These are phyloP conservation scores for Cryoendolithus antarcticus DNA, from an alignment of 2,329 filamentous ascomycete genomes.

Conservation along the genomic window DNA sequence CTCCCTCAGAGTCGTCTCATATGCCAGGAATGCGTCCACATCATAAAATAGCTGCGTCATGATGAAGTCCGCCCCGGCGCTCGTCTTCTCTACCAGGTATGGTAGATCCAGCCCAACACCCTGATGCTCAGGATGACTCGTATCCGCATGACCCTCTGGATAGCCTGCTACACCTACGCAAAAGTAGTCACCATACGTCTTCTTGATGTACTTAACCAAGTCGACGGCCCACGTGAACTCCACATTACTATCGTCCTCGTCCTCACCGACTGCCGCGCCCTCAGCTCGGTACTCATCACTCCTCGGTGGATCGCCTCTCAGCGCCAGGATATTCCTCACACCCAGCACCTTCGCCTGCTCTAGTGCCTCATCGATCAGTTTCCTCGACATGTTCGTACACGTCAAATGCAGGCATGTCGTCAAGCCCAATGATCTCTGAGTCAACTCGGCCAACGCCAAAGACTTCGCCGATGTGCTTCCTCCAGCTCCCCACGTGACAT, in stretches of 20 bases:
- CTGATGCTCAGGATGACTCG: conserved; percentile 72
- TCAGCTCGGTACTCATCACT: conserved; percentile 73
- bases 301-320: conserved; percentile 82
- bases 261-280: conserved; percentile 37
- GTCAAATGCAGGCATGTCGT: conserved; percentile 95
- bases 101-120: conserved; percentile 58
- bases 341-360: conserved; percentile 84
- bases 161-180: conserved; percentile 91
- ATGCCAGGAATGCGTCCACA: conserved; percentile 65
- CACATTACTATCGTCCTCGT: conserved; percentile 51
- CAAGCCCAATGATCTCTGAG: conserved; percentile 78
- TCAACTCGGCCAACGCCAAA: conserved; percentile 86
- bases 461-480: conserved; percentile 85
- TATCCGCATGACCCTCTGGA: conserved; percentile 87
- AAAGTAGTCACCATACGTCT: conserved; percentile 84
- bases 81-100: conserved; percentile 78
- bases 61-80: conserved; percentile 90
- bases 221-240: conserved; percentile 86
- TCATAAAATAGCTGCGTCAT: conserved; percentile 99
- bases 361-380: conserved; percentile 74
- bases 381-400: conserved; percentile 92
- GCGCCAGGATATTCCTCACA: conserved; percentile 83
- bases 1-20: conserved; percentile 62
- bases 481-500: conserved; percentile 94
- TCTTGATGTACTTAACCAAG: conserved; percentile 76